Conservation (phyloP, 2,329 filamentous ascomycete species). For the Penicillium sp. region DNA sequence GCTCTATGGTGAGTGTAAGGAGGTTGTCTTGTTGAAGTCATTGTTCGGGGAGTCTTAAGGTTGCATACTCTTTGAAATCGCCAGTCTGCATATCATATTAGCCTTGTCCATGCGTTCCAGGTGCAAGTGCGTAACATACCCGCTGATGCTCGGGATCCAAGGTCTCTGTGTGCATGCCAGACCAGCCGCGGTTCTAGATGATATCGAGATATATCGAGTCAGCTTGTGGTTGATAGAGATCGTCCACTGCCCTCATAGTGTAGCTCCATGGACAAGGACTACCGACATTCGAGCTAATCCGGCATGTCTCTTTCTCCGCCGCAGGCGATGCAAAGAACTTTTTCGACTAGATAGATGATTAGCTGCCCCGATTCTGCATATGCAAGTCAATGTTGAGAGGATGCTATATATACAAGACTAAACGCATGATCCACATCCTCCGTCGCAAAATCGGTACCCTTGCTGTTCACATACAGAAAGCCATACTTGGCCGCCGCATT, state of each 20-base stretch:
- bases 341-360: conserved; percentile 57
- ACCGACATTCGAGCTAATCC: conserved; percentile 65
- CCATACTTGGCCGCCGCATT: conserved; percentile 80
- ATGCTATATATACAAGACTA: conserved; percentile 59
- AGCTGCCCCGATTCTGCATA: not conserved
- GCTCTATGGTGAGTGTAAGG: conserved; percentile 57
- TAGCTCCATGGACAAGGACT: not conserved
- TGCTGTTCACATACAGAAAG: conserved; percentile 85
- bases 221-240: not conserved
- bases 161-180: conserved; percentile 82
- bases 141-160: conserved; percentile 81
- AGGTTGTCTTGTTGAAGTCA: not conserved
- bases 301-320: conserved; percentile 72
- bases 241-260: not conserved
- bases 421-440: conserved; percentile 72
- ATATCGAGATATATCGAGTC: not conserved
- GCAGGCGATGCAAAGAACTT: conserved; percentile 71
- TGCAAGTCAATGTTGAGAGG: not conserved
- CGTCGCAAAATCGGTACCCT: conserved; percentile 67
- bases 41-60: not conserved
- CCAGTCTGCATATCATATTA: conserved; percentile 58
- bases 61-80: conserved; percentile 80
- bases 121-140: conserved; percentile 48
- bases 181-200: conserved; percentile 79
- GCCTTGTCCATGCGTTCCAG: not conserved